phyloP scores from a whole-genome alignment of 139 green algal genomes.

The Bryopsis sp. region DNA sequence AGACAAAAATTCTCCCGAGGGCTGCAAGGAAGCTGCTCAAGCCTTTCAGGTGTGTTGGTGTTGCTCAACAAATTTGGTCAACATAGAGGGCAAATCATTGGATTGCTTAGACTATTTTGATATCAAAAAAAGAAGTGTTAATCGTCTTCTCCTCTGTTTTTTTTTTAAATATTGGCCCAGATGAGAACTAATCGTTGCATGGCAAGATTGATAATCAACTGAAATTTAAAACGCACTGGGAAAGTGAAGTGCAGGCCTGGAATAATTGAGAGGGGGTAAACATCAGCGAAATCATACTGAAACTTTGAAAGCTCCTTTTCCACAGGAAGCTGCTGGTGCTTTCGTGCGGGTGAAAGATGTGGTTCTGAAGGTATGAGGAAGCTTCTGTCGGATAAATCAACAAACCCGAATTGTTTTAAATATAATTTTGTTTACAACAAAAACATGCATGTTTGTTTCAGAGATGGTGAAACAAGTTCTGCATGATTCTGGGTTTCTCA shows the following conservation, averaged over 20 bases:
- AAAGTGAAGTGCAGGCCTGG: too few species aligned
- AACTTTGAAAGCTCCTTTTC: background rate
- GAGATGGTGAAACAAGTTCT: background rate
- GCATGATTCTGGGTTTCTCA: background rate
- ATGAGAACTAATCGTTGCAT: too few species aligned
- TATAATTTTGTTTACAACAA: background rate
- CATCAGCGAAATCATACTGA: background rate
- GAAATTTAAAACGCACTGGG: too few species aligned
- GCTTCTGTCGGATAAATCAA: background rate
- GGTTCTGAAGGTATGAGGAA: conserved; percentile 2
- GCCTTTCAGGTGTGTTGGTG: conserved; percentile 25
- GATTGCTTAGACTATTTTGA: too few species aligned
- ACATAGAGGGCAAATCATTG: too few species aligned
- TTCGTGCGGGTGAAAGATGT: background rate
- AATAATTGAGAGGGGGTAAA: too few species aligned
- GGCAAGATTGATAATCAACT: too few species aligned
- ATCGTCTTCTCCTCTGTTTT: too few species aligned
- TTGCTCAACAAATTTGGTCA: too few species aligned
- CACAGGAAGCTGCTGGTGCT: conserved; percentile 9
- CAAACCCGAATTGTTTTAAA: background rate
- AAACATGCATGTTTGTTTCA: conserved; percentile 5
- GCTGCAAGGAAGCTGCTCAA: conserved; percentile 60
- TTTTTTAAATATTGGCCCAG: too few species aligned
- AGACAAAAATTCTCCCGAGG: conserved; percentile 56
- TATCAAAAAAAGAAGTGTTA: too few species aligned